These are phyloP conservation scores for Bertia moriformis DNA, from an alignment of 2,329 filamentous ascomycete genomes.

Conservation along the genomic window DNA sequence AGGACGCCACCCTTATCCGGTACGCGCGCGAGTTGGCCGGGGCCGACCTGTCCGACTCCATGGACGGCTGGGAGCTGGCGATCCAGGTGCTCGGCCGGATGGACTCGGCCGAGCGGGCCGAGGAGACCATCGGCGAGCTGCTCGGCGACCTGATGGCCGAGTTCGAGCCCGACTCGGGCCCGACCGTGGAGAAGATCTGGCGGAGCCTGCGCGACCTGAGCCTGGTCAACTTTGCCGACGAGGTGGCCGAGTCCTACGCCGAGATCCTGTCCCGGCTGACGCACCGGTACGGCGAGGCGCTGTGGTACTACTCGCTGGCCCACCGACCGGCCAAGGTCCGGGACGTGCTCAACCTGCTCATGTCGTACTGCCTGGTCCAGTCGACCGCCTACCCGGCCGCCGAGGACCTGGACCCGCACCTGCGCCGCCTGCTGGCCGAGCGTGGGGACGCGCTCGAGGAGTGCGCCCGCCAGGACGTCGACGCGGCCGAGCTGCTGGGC, in stretches of 20 bases:
- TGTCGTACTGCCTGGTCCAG: conserved; percentile 74
- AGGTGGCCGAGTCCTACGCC: conserved; percentile 76
- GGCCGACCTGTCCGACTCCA: conserved; percentile 26
- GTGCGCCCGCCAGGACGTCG: conserved; percentile 60
- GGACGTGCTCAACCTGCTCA: conserved; percentile 72
- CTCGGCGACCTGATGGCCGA: conserved; percentile 49
- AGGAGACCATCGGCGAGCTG: conserved; percentile 60
- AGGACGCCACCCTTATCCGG: conserved; percentile 63
- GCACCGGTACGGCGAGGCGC: conserved; percentile 68
- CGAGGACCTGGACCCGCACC: conserved; percentile 57
- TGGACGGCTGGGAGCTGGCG: conserved; percentile 70
- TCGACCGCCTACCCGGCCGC: conserved; percentile 66
- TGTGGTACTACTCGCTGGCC: conserved; percentile 82
- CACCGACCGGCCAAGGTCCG: conserved; percentile 68
- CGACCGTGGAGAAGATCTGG: conserved; percentile 70
- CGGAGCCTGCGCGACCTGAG: conserved; percentile 63
- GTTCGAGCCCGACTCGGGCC: conserved; percentile 49
- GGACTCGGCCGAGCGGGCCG: conserved; percentile 56
- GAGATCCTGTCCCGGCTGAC: conserved; percentile 60
- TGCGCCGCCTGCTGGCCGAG: conserved; percentile 55
- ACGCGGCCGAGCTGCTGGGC: conserved; percentile 71
- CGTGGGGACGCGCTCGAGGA: conserved; percentile 58
- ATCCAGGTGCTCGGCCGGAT: conserved; percentile 71
- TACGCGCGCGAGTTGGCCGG: conserved; percentile 60
- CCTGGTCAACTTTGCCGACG: conserved; percentile 64